phyloP scores from a whole-genome alignment of 805 yeast species.

The Wickerhamomyces hampshirensis region DNA sequence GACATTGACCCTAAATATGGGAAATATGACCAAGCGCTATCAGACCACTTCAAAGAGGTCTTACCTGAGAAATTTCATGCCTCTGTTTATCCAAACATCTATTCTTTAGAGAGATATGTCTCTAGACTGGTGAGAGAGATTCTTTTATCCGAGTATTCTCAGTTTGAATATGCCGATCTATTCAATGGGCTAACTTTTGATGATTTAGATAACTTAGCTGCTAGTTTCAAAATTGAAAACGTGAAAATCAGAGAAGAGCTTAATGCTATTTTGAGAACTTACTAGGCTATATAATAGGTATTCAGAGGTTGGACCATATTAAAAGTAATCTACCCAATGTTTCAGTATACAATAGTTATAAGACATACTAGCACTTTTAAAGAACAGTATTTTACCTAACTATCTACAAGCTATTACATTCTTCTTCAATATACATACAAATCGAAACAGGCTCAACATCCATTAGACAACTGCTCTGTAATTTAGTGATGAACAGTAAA shows the following conservation, averaged over 20 bases:
- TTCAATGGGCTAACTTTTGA: conserved; percentile 37
- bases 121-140: conserved; percentile 37
- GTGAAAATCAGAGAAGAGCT: conserved; percentile 36
- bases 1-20: conserved; percentile 38
- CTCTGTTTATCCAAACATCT: conserved; percentile 36
- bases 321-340: too few relatives aligned
- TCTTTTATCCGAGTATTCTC: conserved; percentile 39
- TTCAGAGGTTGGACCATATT: too few relatives aligned
- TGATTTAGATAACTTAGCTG: conserved; percentile 47
- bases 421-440: too few relatives aligned
- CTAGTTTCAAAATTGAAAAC: conserved; percentile 46
- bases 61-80: conserved; percentile 37
- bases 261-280: conserved; percentile 24
- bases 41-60: conserved; percentile 32
- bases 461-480: too few relatives aligned
- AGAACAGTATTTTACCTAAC: too few relatives aligned
- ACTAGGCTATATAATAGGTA: too few relatives aligned
- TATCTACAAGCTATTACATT: too few relatives aligned
- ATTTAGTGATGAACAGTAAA: too few relatives aligned
- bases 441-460: too few relatives aligned
- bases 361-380: too few relatives aligned
- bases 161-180: conserved; percentile 41
- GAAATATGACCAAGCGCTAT: conserved; percentile 32
- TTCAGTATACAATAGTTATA: too few relatives aligned
- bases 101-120: conserved; percentile 35